Evolutionary conservation across 2,329 filamentous ascomycete genomes (phyloP).

Genomic region (Fusarium phyllophilum): DNA sequence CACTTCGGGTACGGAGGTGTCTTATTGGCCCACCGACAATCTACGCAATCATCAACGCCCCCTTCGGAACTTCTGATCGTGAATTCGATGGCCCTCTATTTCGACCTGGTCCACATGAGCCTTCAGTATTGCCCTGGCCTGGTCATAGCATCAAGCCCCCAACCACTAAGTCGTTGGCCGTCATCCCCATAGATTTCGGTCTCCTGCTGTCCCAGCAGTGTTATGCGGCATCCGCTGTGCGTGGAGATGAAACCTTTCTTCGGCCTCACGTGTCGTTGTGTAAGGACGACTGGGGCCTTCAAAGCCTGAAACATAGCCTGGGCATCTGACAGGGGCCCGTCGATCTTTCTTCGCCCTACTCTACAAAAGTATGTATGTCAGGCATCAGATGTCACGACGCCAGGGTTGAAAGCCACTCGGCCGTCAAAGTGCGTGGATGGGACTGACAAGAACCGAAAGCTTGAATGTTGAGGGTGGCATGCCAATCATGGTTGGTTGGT

Average conservation of each 20-base stretch:
- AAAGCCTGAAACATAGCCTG: conserved; percentile 41
- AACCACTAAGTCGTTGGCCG: conserved; percentile 23
- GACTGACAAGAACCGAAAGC: conserved; percentile 35
- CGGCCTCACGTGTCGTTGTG: conserved; percentile 43
- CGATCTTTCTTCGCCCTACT: conserved; percentile 35
- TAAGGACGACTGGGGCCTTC: conserved; percentile 30
- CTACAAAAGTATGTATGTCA: conserved; percentile 26
- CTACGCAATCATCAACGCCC: conserved; percentile 35
- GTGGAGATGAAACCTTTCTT: conserved; percentile 44
- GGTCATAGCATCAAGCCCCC: conserved; percentile 23
- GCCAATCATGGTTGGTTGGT: conserved; percentile 33
- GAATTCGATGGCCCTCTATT: conserved; percentile 33
- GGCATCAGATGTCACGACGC: conserved; percentile 29
- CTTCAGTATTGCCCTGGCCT: conserved; percentile 26
- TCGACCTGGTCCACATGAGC: conserved; percentile 28
- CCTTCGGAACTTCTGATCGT: conserved; percentile 36
- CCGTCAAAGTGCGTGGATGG: conserved; percentile 31
- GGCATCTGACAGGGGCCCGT: conserved; percentile 34
- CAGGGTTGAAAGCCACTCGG: conserved; percentile 35
- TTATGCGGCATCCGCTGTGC: conserved; percentile 41
- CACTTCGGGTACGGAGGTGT: conserved; percentile 45
- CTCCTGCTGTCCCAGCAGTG: conserved; percentile 32
- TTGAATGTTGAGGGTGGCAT: conserved; percentile 34
- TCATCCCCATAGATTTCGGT: conserved; percentile 26
- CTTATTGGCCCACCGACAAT: conserved; percentile 42